Evolutionary conservation across 305 asterid species (phyloP).

Genomic region (Nicotiana rustica): DNA sequence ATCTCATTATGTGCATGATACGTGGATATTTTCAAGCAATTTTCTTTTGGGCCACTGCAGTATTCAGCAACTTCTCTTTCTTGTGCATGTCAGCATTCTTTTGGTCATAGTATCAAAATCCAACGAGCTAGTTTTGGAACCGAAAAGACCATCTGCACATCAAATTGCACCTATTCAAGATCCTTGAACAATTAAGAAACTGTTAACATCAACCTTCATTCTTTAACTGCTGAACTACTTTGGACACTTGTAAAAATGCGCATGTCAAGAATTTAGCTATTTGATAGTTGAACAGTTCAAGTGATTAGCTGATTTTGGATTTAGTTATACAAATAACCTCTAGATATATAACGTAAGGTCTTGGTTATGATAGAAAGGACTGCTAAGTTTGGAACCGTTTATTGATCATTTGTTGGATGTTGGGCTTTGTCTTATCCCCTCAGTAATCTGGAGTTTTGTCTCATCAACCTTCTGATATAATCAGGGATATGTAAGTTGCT

Average conservation of each 20-base stretch:
- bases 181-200: conserved; percentile 2
- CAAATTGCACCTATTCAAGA: conserved; percentile 3
- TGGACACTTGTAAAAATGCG: neutral
- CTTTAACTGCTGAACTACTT: neutral
- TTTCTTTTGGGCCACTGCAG: conserved; percentile 4
- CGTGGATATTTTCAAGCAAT: neutral
- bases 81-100: conserved; percentile 12
- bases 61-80: conserved; percentile 5
- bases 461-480: neutral
- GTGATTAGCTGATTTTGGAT: neutral
- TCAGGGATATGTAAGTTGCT: neutral
- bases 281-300: neutral
- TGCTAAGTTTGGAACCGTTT: neutral
- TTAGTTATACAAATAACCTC: neutral
- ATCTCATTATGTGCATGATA: neutral
- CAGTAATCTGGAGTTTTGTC: neutral
- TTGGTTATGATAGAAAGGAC: neutral
- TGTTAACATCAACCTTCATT: neutral
- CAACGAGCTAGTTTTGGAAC: neutral
- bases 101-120: neutral
- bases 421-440: neutral
- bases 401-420: neutral
- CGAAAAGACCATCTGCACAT: neutral
- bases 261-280: neutral
- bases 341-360: too few relatives aligned